Conservation (phyloP, 768 basidiomycete species). For the Rhizopogon vesiculosus region DNA sequence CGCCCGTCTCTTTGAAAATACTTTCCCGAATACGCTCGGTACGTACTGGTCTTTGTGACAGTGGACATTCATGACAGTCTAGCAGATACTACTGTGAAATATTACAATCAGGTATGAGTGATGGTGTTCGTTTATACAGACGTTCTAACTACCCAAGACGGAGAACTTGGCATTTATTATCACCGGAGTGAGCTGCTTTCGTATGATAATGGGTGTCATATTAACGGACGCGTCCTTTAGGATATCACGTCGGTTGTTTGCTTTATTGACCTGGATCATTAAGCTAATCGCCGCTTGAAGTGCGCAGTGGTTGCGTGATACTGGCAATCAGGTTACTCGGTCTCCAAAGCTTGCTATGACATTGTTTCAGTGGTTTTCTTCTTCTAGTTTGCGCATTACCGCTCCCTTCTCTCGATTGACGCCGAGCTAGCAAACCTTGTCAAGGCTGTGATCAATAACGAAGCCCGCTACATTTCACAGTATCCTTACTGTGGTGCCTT, state of each 20-base stretch:
- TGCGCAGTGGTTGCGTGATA: slow-evolving; percentile 82
- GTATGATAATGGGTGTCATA: not conserved
- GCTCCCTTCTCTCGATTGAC: slow-evolving; percentile 52
- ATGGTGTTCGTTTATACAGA: not conserved
- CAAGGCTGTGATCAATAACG: slow-evolving; percentile 80
- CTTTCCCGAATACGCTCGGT: slow-evolving; percentile 82
- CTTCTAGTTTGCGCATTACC: slow-evolving; percentile 66
- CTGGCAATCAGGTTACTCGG: slow-evolving; percentile 61
- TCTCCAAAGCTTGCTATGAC: not conserved
- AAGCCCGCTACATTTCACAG: slow-evolving; percentile 66
- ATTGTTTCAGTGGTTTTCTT: slow-evolving; percentile 2
- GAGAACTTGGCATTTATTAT: slow-evolving; percentile 78
- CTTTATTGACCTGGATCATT: slow-evolving; percentile 3
- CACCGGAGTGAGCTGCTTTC: slow-evolving; percentile 51
- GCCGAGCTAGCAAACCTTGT: slow-evolving; percentile 56
- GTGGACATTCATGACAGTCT: not conserved
- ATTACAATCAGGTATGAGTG: slow-evolving; percentile 51
- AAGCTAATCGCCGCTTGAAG: slow-evolving; percentile 27
- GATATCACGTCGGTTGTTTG: slow-evolving; percentile 61
- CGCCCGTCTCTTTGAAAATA: slow-evolving; percentile 76
- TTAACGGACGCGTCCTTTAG: slow-evolving; percentile 28
- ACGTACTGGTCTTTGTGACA: slow-evolving; percentile 7
- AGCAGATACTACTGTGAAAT: slow-evolving; percentile 75
- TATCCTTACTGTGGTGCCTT: slow-evolving; percentile 81
- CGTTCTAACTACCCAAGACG: slow-evolving; percentile 29